Evolutionary conservation across 2,329 filamentous ascomycete species (phyloP).

Genomic region (Verticillium alfalfae): DNA sequence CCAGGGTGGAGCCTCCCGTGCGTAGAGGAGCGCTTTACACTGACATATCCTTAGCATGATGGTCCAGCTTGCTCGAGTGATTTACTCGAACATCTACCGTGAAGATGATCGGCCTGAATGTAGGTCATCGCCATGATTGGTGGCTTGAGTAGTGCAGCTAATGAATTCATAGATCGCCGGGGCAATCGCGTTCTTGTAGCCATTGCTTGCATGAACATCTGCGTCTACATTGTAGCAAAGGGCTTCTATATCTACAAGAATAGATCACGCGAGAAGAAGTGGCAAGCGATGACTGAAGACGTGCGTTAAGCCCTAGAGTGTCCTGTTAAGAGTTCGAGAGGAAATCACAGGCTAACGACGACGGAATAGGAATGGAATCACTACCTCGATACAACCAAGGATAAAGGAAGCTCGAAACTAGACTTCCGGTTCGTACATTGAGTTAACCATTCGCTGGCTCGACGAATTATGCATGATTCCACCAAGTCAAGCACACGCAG

Average conservation of each 20-base stretch:
- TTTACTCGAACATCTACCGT: slow-evolving; percentile 41
- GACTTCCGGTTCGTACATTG: slow-evolving; percentile 10
- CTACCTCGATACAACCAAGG: slow-evolving; percentile 9
- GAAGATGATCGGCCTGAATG: slow-evolving; percentile 33
- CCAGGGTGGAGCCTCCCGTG: background rate
- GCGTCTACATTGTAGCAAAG: slow-evolving; percentile 40
- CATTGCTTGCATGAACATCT: slow-evolving; percentile 14
- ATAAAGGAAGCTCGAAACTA: slow-evolving; percentile 9
- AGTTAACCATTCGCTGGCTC: background rate
- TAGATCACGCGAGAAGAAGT: slow-evolving; percentile 34
- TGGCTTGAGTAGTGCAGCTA: background rate
- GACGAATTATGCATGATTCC: no score
- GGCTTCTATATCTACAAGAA: slow-evolving; percentile 49
- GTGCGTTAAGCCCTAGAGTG: background rate
- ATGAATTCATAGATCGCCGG: slow-evolving; percentile 2
- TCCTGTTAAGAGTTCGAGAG: no score
- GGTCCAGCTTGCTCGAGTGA: slow-evolving; percentile 39
- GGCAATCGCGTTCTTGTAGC: slow-evolving; percentile 13
- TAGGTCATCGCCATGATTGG: background rate
- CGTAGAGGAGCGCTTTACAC: fast-evolving
- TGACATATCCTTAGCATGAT: slow-evolving; percentile 28
- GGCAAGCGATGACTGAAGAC: slow-evolving; percentile 41
- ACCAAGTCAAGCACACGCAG: no score
- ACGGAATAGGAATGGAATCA: slow-evolving; percentile 1
- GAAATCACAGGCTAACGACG: no score